Percentiles rank a stretch among this genome's conserved stretches.
phyloP scores from a whole-genome alignment of 164 flowering plant genomes.

The Stephania japonica region DNA sequence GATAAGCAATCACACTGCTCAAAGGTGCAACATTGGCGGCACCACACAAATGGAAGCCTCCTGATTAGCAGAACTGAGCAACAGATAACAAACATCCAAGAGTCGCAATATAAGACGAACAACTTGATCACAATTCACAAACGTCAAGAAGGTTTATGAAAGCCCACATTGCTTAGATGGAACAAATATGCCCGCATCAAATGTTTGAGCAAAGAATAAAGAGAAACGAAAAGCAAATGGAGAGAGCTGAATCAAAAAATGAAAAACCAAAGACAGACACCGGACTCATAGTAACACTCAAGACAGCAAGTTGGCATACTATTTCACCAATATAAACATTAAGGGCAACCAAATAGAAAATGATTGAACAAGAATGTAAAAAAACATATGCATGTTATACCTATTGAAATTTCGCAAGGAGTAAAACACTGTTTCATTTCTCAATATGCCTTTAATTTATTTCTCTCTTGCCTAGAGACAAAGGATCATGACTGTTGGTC shows the following conservation, averaged over 20 bases:
- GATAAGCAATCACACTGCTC: not conserved
- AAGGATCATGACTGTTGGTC: not conserved
- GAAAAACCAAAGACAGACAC: no score
- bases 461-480: not conserved
- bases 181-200: no score
- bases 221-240: no score
- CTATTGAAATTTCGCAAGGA: conserved; percentile 4
- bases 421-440: not conserved
- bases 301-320: not conserved
- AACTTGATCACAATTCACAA: no score
- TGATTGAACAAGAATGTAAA: not conserved
- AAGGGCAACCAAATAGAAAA: not conserved
- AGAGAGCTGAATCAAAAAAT: no score
- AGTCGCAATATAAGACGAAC: no score
- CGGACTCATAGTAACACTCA: no score
- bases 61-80: not conserved
- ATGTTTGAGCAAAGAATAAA: no score
- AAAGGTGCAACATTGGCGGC: not conserved
- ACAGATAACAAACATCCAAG: not conserved
- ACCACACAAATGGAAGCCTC: not conserved
- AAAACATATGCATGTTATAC: not conserved
- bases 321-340: not conserved
- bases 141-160: no score
- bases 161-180: no score
- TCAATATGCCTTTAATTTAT: not conserved